Base-by-base conservation (phyloP, 2,329 filamentous ascomycete species). In the Fusarium oxysporum region DNA sequence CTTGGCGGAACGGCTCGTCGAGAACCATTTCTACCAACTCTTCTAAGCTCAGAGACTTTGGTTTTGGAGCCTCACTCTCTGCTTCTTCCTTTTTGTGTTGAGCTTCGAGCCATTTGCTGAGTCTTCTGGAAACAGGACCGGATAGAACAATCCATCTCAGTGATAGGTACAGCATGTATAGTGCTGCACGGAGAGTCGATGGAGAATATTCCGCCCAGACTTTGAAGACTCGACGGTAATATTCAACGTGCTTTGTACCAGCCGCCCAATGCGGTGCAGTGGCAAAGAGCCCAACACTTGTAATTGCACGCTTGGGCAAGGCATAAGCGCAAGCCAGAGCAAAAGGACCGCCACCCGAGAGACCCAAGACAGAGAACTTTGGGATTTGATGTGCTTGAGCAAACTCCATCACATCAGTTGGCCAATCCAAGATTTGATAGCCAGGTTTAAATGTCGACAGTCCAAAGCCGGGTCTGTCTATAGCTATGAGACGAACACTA, bases 391-490 rank as follows among this genome's bases (percentile, higher is more conserved):
- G 70, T 47, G 70, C 72, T 10, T 64, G 56, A 3, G 80, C 78
- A 50, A 84, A 78, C 0, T 66, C 76, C 9, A 64, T 59, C 13
- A 84, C 78, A 65, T 84, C 82, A 50, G 54, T 68, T 1, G 81
- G 74, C 76, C 79, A 83, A 72, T 83, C 80, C 19, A 78, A 45
- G 21, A 84, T 71, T 19, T 54, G 74, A 17, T 81, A 78, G 11
- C 63, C 68, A 14, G 80, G 77, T 64, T 82, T 80, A 16, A 78
- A 78, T 5, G 82, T 78, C 8, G 83, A 85, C 5, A 83, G 69
- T 11, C 84, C 85, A 37, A 82, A 83, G 11, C 85, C 85, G 2
- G 85, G 84, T 2, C 84, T 79, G 59, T 86, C 84, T 5, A 82
- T 74, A 8, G 81, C 77, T 41, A 86, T 77, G 44, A 85, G 32